A percentile compares a stretch with the other conserved stretches of the same genome.
Evolutionary conservation across 306 rosid genomes (phyloP).

Genomic region (Ziziphus jujuba): DNA sequence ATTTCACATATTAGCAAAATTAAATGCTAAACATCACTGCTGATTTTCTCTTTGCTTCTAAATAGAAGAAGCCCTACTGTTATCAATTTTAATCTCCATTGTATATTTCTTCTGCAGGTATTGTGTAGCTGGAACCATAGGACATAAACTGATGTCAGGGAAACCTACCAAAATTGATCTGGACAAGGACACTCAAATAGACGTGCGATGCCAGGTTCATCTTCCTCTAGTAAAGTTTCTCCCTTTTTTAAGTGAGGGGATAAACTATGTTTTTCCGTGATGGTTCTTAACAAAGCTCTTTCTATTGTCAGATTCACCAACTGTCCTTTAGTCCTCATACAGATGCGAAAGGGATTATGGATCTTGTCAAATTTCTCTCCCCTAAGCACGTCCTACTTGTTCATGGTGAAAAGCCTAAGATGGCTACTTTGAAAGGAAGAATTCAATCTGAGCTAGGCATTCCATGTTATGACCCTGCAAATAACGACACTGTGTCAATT

Average conservation of each 20-base stretch:
- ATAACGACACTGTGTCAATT: conserved; percentile 58
- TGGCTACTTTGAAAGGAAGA: conserved; percentile 67
- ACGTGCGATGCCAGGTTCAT: conserved; percentile 85
- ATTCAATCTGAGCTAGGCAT: conserved; percentile 83
- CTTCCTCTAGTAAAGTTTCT: conserved; percentile 14
- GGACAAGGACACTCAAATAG: conserved; percentile 63
- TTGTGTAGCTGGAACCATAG: conserved; percentile 82
- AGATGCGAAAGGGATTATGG: conserved; percentile 96
- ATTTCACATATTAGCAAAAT: neutral
- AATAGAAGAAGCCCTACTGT: neutral
- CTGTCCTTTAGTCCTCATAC: conserved; percentile 94
- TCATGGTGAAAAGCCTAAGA: conserved; percentile 91
- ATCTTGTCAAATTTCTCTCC: conserved; percentile 81
- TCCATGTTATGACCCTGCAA: conserved; percentile 72
- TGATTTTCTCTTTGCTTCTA: neutral
- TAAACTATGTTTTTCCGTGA: neutral
- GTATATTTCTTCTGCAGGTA: conserved; percentile 48
- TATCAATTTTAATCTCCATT: neutral
- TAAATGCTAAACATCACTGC: neutral
- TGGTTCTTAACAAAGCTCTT: neutral
- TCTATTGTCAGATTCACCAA: conserved; percentile 76
- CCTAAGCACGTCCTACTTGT: conserved; percentile 89
- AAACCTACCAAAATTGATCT: conserved; percentile 68
- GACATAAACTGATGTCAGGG: conserved; percentile 82
- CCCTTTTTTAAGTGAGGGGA: neutral